Base-by-base conservation (phyloP, 2,329 filamentous ascomycete genomes). In the Beauveria brongniartii region DNA sequence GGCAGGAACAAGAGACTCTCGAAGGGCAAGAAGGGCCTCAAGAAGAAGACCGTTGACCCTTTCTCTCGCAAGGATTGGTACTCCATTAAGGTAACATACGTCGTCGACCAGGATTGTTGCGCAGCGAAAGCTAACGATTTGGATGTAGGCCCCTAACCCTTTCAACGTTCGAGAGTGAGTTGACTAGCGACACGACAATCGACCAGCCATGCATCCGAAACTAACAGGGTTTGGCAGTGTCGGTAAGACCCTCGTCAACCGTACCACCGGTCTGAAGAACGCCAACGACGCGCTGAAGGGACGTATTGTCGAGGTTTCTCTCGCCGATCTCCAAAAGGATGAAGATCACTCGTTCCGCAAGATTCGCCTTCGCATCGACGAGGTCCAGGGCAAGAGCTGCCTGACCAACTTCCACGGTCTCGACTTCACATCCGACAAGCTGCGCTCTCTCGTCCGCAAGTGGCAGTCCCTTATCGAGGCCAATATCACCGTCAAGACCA, bases 351-450 rank as follows among this genome's bases (percentile, higher is more conserved):
- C 94, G 64, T 99, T 97, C 90, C 93, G 94, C 83, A 99, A 99
- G 87, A 85, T 99, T 78, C 96, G 96, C 86, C 92, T 99, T 77
- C 88, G 94, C 69, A 91, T 97, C 73, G 94, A 99, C 76, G 94
- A 99, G 83, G 88, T 99, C 67, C 94, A 99, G 84, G 94, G 94
- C 85, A 97, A 97, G 88, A 97, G 96, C 89, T 97, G 94, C 84
- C 83, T 99, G 80, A 97, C 94, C 85, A 97, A 97, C 88, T 99
- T 99, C 90, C 92, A 99, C 88, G 94, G 94, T 72, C 88, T 99
- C 78, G 94, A 99, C 83, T 97, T 99, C 89, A 99, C 94, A 77
- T 97, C 94, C 72, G 94, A 99, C 88, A 99, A 99, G 87, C 89
- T 99, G 73, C 91, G 94, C 77, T 97, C 94, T 67, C 89, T 99